These are phyloP conservation scores for Simmondsia chinensis DNA, from an alignment of 148 eudicot genomes.

Conservation along the genomic window DNA sequence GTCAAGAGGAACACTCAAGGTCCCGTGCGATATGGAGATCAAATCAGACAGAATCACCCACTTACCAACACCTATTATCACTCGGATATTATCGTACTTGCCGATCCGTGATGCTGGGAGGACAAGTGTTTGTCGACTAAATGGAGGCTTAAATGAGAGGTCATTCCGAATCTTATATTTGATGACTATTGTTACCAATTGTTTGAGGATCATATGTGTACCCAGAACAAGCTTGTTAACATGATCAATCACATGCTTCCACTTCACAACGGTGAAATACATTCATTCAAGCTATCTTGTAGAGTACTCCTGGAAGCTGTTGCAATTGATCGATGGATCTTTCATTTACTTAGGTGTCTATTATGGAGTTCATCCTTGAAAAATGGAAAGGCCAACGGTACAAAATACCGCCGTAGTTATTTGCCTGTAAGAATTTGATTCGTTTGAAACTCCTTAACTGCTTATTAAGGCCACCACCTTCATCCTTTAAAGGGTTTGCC, in stretches of 20 bases:
- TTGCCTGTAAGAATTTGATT: conserved; percentile 37
- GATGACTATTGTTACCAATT: conserved; percentile 56
- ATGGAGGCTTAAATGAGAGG: conserved; percentile 77
- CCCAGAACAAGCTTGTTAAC: conserved; percentile 49
- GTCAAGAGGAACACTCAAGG: conserved; percentile 52
- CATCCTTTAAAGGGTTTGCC: conserved; percentile 45
- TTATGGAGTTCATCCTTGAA: conserved; percentile 66
- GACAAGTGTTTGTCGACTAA: conserved; percentile 60
- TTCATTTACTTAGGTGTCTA: conserved; percentile 49
- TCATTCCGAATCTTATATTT: conserved; percentile 58
- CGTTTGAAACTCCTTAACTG: conserved; percentile 80
- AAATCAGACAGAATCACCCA: conserved; percentile 59
- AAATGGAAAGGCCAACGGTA: conserved; percentile 85
- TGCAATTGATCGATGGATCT: conserved; percentile 82
- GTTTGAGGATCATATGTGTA: conserved; percentile 43
- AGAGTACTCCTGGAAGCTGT: conserved; percentile 68
- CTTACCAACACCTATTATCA: conserved; percentile 61
- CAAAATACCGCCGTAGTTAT: conserved; percentile 63
- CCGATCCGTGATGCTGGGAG: conserved; percentile 68
- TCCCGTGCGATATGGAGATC: conserved; percentile 34
- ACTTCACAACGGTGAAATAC: conserved; percentile 58
- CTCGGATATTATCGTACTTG: conserved; percentile 47
- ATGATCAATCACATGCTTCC: conserved; percentile 63
- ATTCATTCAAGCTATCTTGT: conserved; percentile 74
- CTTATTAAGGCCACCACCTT: conserved; percentile 41